phyloP scores from a whole-genome alignment of 176 grass and related monocot genomes.

The Oryza punctata region DNA sequence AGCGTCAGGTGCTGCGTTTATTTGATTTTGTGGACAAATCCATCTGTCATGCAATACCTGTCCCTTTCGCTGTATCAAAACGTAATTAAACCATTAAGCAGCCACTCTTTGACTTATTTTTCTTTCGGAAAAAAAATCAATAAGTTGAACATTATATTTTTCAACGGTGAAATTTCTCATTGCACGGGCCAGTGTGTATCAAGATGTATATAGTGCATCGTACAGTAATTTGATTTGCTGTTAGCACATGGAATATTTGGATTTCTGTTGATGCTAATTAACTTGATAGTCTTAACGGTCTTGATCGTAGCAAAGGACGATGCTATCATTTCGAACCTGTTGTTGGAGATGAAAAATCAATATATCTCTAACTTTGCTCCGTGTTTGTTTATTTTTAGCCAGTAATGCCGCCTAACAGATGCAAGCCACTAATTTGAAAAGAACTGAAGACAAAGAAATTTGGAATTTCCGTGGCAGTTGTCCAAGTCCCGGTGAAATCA shows the following conservation, averaged over 20 bases:
- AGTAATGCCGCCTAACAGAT: not conserved
- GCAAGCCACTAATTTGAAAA: not conserved
- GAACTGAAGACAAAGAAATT: not conserved
- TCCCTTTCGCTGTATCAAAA: not conserved
- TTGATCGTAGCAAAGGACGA: no score
- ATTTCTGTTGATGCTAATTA: not conserved
- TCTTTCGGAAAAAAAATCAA: not conserved
- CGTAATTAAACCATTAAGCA: not conserved
- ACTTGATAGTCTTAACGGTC: no score
- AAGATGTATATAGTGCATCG: not conserved
- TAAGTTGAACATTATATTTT: not conserved
- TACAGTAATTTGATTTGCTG: not conserved
- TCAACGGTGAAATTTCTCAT: not conserved
- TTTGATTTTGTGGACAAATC: no score
- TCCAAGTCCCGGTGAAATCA: not conserved
- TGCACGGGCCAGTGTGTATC: not conserved
- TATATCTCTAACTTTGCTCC: not conserved
- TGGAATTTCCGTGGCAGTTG: not conserved
- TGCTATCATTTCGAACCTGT: no score
- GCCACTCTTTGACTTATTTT: not conserved
- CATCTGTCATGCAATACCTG: not conserved
- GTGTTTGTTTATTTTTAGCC: not conserved
- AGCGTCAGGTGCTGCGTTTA: no score
- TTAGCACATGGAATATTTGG: not conserved
- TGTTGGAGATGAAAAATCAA: no score